phyloP scores from a whole-genome alignment of 805 yeast species.

The Kuraishia floccosa region DNA sequence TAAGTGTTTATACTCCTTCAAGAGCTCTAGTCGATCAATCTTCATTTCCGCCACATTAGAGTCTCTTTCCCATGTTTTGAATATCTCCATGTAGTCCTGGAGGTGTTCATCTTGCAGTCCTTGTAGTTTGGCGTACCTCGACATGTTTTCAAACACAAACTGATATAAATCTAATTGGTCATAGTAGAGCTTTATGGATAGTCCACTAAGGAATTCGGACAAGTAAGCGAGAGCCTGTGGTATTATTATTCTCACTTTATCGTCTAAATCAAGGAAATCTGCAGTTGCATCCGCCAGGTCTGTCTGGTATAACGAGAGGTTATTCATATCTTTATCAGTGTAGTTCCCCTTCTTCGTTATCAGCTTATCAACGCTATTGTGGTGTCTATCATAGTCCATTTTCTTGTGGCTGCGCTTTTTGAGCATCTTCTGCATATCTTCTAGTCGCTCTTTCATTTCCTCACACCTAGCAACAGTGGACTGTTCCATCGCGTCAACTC shows the following conservation, averaged over 20 bases:
- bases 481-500: slow-evolving; percentile 12
- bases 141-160: slow-evolving; percentile 18
- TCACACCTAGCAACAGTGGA: slow-evolving; percentile 21
- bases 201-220: slow-evolving; percentile 35
- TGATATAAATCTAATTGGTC: slow-evolving; percentile 24
- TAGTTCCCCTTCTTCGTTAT: slow-evolving; percentile 15
- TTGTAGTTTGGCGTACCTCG: slow-evolving; percentile 15
- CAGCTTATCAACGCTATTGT: slow-evolving; percentile 24
- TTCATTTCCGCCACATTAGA: no score
- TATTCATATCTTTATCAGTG: slow-evolving; percentile 24
- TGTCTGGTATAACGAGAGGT: slow-evolving; percentile 19
- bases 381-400: slow-evolving; percentile 25
- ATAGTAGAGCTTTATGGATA: slow-evolving; percentile 25
- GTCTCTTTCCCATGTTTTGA: no score
- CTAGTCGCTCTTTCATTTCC: slow-evolving; percentile 26
- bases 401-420: slow-evolving; percentile 33
- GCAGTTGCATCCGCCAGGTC: slow-evolving; percentile 18
- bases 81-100: slow-evolving; percentile 5
- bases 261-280: slow-evolving; percentile 23
- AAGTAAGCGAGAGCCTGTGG: slow-evolving; percentile 34
- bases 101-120: slow-evolving; percentile 16
- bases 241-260: slow-evolving; percentile 25
- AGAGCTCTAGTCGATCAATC: slow-evolving; percentile 24
- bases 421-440: slow-evolving; percentile 25
- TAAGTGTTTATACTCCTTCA: slow-evolving; percentile 23